Conservation (phyloP, 768 basidiomycete genomes). For the Cubamyces sp. region DNA sequence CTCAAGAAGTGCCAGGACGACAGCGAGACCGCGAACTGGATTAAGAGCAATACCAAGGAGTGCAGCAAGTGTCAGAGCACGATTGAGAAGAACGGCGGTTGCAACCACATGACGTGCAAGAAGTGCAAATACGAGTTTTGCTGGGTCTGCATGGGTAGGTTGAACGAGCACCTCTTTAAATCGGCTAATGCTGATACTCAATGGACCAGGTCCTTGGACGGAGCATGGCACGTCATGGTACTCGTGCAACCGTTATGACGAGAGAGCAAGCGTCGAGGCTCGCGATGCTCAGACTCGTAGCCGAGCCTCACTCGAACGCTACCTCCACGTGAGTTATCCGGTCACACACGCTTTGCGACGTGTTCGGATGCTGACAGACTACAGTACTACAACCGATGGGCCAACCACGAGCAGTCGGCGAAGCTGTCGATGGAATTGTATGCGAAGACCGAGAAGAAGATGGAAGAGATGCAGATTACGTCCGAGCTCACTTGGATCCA, state of each 20-base stretch:
- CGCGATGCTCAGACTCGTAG: slow-evolving; percentile 91
- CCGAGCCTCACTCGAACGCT: slow-evolving; percentile 90
- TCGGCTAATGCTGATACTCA: not conserved
- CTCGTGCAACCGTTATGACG: slow-evolving; percentile 96
- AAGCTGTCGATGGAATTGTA: slow-evolving; percentile 93
- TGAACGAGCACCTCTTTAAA: not conserved
- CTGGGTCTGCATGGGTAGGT: slow-evolving; percentile 97
- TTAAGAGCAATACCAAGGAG: slow-evolving; percentile 99
- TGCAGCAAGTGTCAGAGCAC: slow-evolving; percentile 95
- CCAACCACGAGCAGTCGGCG: slow-evolving; percentile 99
- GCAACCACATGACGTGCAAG: slow-evolving; percentile 99
- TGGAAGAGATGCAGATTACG: slow-evolving; percentile 98
- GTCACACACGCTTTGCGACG: slow-evolving; percentile 7
- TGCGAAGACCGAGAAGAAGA: slow-evolving; percentile 98
- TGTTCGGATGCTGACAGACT: not conserved
- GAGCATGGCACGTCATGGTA: slow-evolving; percentile 99
- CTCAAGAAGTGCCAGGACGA: slow-evolving; percentile 97
- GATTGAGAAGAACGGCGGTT: slow-evolving; percentile 99
- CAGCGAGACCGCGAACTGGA: slow-evolving; percentile 99
- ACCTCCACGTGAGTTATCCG: slow-evolving; percentile 78
- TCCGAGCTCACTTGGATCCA: slow-evolving; percentile 97
- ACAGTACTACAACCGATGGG: slow-evolving; percentile 99
- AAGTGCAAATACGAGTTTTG: slow-evolving; percentile 99
- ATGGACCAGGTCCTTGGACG: slow-evolving; percentile 78
- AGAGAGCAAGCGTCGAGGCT: slow-evolving; percentile 84